Base-by-base conservation (phyloP, 225 moss, liverwort and hornwort genomes). In the Marchantia polymorpha region DNA sequence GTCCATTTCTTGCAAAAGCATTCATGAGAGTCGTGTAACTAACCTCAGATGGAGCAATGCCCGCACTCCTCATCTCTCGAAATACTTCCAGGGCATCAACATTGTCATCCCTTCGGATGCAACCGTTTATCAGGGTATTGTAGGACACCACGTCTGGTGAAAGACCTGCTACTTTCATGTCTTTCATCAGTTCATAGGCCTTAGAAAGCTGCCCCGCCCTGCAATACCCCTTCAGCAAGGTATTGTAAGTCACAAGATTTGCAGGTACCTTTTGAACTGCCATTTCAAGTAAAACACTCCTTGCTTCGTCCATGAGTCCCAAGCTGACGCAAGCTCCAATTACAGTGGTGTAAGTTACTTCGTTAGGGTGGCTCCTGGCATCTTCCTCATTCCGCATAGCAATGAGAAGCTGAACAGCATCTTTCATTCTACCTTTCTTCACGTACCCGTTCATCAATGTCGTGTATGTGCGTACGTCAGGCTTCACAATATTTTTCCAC, bases 21-120 rank as follows among this genome's bases (percentile, higher is more conserved):
- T 92, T 95, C 93, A 99, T 99, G 25, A 99, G 91, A 64, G 95
- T 93, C 31, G 97, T 95, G 81, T 93, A 99, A 81, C 94, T 99
- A 47, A 99, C 90, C 8, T 92, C 91, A 12, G 91, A 89, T 23
- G 97, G 97, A 46, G 87, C 66, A 23, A 95, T 93, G 6, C 85
- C 91, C 0, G 86, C 88, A 70, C 82, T 86, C 0, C 93, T 92
- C 97, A 95, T 95, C 68, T 86, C 84, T 63, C 75, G 83, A 59
- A 99, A 99, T 25, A 90, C 87, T 12, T 84, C 85, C 67, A 99
- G 73, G 2, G 93, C 97, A 30, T 82, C 86, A 7, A 77, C 81
- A 55, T 95, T 99, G 76, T 95, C 97, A 72, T 91, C 95, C 60
- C 87, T 76, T 78, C 90, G 90, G 25, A 95, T 90, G 81, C 93